A percentile compares a stretch with the other conserved stretches of the same genome.
phyloP scores from a whole-genome alignment of 495 filamentous ascomycete genomes.

The Aspergillus sclerotioniger region DNA sequence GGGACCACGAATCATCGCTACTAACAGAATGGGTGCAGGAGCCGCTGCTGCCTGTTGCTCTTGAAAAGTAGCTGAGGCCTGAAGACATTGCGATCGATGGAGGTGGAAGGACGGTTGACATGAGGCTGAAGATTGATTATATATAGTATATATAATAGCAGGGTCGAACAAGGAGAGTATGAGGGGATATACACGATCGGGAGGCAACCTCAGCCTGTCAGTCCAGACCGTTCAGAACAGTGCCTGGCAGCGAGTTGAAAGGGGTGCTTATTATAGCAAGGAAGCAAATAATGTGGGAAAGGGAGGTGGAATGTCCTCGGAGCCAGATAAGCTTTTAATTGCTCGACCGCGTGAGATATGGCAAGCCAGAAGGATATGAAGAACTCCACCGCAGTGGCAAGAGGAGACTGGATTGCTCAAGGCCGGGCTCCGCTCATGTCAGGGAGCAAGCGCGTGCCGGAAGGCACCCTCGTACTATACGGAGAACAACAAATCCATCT shows the following conservation, averaged over 20 bases:
- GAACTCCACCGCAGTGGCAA: conserved; percentile 9
- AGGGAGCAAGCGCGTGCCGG: conserved; percentile 14
- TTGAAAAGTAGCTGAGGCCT: conserved; percentile 34
- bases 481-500: conserved; percentile 15
- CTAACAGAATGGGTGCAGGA: conserved; percentile 35
- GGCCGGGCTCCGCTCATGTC: conserved; percentile 13
- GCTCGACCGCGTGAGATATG: conserved; percentile 16
- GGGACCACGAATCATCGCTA: conserved; percentile 40
- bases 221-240: conserved; percentile 4
- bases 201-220: not conserved
- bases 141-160: conserved; percentile 12
- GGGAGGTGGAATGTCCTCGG: conserved; percentile 9
- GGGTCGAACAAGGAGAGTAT: conserved; percentile 1
- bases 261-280: conserved; percentile 5
- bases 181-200: not conserved
- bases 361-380: conserved; percentile 7
- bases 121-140: conserved; percentile 23
- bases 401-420: conserved; percentile 3
- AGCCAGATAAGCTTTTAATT: conserved; percentile 21
- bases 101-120: conserved; percentile 37
- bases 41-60: conserved; percentile 29
- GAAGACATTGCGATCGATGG: conserved; percentile 35
- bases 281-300: conserved; percentile 4
- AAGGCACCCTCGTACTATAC: conserved; percentile 17
- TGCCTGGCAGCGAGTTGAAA: conserved; percentile 3